Conservation (phyloP, 495 filamentous ascomycete genomes). For the Polyplosphaeria fusca region DNA sequence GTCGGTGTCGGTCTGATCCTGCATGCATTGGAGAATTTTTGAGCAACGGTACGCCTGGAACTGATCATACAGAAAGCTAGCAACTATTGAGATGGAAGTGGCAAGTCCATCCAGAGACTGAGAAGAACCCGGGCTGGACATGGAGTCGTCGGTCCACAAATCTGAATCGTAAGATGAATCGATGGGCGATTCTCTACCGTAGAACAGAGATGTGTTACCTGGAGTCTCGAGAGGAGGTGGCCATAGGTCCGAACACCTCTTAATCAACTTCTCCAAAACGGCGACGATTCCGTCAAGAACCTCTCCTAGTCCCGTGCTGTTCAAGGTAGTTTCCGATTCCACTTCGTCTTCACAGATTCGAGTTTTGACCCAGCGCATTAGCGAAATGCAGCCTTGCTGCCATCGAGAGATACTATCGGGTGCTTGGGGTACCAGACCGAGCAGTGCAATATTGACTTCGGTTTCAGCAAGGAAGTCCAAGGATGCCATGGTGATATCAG, state of each 20-base stretch:
- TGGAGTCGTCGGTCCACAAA: no score
- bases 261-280: constrained; percentile 27
- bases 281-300: constrained; percentile 22
- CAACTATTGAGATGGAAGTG: no score
- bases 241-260: constrained; percentile 30
- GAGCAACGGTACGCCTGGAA: no score
- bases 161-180: no score
- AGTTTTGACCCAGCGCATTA: constrained; percentile 32
- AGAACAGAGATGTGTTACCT: no score
- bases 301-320: constrained; percentile 22
- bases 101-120: no score
- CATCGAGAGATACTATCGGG: constrained; percentile 25
- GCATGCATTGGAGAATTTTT: no score
- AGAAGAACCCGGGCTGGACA: no score
- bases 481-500: constrained; percentile 21
- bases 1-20: no score
- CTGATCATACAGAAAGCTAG: no score
- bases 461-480: constrained; percentile 18
- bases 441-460: constrained; percentile 10
- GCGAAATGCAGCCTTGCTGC: constrained; percentile 26
- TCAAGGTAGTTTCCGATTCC: constrained; percentile 4
- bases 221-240: no score
- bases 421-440: constrained; percentile 19
- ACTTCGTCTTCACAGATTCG: constrained; percentile 23
- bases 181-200: no score